These are phyloP conservation scores for Fusarium oligoseptatum DNA, from an alignment of 2,329 filamentous ascomycete species.

Conservation along the genomic window DNA sequence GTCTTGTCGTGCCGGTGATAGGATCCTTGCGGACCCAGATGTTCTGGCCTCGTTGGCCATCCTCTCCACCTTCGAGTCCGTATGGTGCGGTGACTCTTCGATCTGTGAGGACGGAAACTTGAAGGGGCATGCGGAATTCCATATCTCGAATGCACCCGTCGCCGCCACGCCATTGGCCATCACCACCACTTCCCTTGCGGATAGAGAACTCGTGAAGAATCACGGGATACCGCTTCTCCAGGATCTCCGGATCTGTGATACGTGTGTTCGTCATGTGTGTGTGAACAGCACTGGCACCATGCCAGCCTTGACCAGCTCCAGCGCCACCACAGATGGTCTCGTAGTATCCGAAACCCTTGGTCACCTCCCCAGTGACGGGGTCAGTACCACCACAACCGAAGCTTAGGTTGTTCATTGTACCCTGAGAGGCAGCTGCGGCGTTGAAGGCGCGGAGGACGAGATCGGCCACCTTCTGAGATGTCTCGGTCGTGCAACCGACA, in stretches of 20 bases:
- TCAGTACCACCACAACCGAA: constrained; percentile 74
- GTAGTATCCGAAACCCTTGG: constrained; percentile 53
- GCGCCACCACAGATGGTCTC: constrained; percentile 53
- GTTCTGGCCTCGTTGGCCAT: constrained; percentile 77
- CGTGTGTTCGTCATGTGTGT: constrained; percentile 56
- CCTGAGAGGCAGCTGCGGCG: constrained; percentile 80
- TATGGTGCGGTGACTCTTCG: constrained; percentile 82
- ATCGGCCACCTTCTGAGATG: constrained; percentile 62
- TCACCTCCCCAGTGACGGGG: constrained; percentile 39
- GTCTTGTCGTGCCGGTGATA: constrained; percentile 48
- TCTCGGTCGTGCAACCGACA: constrained; percentile 51
- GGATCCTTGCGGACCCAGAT: constrained; percentile 68
- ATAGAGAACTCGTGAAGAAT: constrained; percentile 51
- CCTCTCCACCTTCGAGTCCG: constrained; percentile 78
- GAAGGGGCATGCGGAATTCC: constrained; percentile 82
- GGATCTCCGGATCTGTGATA: constrained; percentile 53
- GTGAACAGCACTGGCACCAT: constrained; percentile 49
- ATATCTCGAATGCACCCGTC: constrained; percentile 84
- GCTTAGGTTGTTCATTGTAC: constrained; percentile 85
- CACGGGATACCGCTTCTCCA: constrained; percentile 53
- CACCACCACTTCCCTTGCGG: constrained; percentile 62
- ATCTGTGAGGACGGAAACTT: constrained; percentile 84
- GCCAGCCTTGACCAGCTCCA: constrained; percentile 49
- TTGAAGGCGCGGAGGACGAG: constrained; percentile 82
- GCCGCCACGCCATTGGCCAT: constrained; percentile 77